Base-by-base conservation (phyloP, 768 basidiomycete genomes). In the Chalciporus piperatus region DNA sequence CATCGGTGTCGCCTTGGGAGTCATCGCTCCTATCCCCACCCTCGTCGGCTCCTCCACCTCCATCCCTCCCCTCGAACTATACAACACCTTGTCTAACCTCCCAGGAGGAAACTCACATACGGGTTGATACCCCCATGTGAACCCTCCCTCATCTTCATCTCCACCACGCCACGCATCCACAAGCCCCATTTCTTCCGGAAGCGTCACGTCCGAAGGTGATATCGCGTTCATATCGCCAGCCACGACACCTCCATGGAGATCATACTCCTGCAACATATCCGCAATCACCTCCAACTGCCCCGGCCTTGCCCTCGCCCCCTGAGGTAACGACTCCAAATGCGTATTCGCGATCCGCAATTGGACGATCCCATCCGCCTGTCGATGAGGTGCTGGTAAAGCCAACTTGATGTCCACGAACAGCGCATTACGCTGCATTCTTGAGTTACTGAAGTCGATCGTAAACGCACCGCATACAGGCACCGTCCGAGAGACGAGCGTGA, bases 201-300 rank as follows among this genome's bases (percentile, higher is more conserved):
- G 65, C 33, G 51, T 55, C 47, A 50, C 52, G 45, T 89, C 86
- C 14, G 67, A 66, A 2, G 68, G 60, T 3, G 69, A 69, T 47
- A 89, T 81, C 42, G 82, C 75, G 55, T 88, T 89, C 84, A 89
- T 87, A 59, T 89, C 87, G 1, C 88, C 88, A 1, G 76, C 77
- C 33, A 88, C 76, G 3, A 90, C 56, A 0, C 85, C 88, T 2
- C 82, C 85, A 22, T 74, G 66, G 14, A 85, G 63, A 1, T 57
- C 62, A 10, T 70, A 66, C 51, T 76, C 74, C 59, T 72, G 74
- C 59, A 89, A 61, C 62, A 80, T 64, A 20, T 75, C 69, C 13
- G 78, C 72, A 46, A 85, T 74, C 40, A 82, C 67, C 33, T 68
- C 65, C 58, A 89, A 54, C 69, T 90, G 87, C 46, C 64, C 65